phyloP scores from a whole-genome alignment of 2,329 filamentous ascomycete genomes.

The Davidsoniella neocaledoniae region DNA sequence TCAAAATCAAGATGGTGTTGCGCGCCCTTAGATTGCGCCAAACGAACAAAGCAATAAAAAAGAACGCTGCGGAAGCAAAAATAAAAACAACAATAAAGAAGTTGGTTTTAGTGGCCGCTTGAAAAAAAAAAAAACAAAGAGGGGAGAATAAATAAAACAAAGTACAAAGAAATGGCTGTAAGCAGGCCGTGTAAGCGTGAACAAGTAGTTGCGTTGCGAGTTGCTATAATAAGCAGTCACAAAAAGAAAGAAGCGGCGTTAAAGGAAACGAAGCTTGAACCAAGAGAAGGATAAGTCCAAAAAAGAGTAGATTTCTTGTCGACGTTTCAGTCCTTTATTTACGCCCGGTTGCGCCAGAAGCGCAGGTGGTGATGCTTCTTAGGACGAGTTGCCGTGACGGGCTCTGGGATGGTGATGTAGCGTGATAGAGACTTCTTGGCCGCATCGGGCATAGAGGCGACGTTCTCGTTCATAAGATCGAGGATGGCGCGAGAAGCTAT shows the following conservation, averaged over 20 bases:
- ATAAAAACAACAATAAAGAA: background rate
- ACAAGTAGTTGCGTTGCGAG: background rate
- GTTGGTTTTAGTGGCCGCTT: no score
- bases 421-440: conserved; percentile 14
- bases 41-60: background rate
- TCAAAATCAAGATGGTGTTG: no score
- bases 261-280: background rate
- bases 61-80: background rate
- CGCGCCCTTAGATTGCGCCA: no score
- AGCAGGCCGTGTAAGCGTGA: background rate
- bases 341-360: conserved; percentile 14
- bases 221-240: no score
- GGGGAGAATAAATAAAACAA: background rate
- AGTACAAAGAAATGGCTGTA: background rate
- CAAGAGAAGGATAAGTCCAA: background rate
- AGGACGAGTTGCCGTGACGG: conserved; percentile 4
- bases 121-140: background rate
- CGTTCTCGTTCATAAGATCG: conserved; percentile 16
- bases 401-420: conserved; percentile 13
- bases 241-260: no score
- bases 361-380: conserved; percentile 14
- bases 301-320: background rate
- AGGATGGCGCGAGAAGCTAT: conserved; percentile 16
- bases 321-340: background rate
- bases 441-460: conserved; percentile 15